A percentile compares a stretch with the other conserved stretches of the same genome.
Conservation (phyloP, 495 filamentous ascomycete species). For the Rostrohypoxylon terebratum region DNA sequence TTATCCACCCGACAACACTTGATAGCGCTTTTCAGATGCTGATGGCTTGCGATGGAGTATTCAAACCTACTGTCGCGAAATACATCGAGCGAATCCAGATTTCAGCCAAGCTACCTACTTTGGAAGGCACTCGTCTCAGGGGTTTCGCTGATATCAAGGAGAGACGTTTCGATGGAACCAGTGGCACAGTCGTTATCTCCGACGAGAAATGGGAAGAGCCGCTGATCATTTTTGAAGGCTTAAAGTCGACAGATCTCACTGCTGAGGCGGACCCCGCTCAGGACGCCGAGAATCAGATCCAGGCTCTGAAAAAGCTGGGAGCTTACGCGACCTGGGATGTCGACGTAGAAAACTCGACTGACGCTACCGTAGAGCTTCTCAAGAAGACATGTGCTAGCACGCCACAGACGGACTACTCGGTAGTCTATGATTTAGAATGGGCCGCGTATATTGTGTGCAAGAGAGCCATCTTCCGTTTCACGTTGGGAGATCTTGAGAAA, state of each 20-base stretch:
- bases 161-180: conserved; percentile 42
- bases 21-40: conserved; percentile 51
- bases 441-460: conserved; percentile 46
- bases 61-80: conserved; percentile 46
- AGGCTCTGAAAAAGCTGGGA: conserved; percentile 39
- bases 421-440: conserved; percentile 44
- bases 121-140: conserved; percentile 34
- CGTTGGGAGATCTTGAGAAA: conserved; percentile 31
- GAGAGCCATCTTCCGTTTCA: conserved; percentile 39
- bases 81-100: conserved; percentile 48
- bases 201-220: conserved; percentile 46
- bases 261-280: conserved; percentile 27
- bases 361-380: conserved; percentile 29
- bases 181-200: conserved; percentile 44
- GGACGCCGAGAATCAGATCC: conserved; percentile 33
- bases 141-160: conserved; percentile 47
- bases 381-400: conserved; percentile 30
- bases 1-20: conserved; percentile 59
- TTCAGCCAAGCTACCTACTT: conserved; percentile 40
- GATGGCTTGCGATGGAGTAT: conserved; percentile 43
- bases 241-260: conserved; percentile 44
- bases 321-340: conserved; percentile 43
- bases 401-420: conserved; percentile 39
- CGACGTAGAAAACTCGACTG: conserved; percentile 44
- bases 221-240: conserved; percentile 45